These are phyloP conservation scores for Cryphonectria carpinicola DNA, from an alignment of 2,329 filamentous ascomycete genomes.

Conservation along the genomic window DNA sequence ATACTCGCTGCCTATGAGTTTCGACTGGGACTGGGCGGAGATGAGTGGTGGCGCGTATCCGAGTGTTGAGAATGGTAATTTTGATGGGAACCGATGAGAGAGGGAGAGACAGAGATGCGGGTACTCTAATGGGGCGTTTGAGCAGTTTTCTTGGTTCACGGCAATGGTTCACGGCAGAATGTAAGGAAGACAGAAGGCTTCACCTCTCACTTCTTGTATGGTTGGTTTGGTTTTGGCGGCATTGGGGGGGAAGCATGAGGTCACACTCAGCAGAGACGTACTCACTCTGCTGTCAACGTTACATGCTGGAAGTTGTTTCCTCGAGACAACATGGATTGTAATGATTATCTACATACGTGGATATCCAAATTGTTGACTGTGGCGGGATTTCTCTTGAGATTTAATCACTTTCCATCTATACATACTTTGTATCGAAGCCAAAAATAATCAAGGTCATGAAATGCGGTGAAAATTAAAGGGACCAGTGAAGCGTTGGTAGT, in stretches of 20 bases:
- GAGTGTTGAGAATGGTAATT: slow-evolving; percentile 65
- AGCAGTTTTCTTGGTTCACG: neutral
- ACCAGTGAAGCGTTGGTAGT: neutral
- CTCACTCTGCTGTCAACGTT: neutral
- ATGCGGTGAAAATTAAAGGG: neutral
- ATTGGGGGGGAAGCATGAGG: neutral
- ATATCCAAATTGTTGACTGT: neutral
- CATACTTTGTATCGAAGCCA: neutral
- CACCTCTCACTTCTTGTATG: neutral
- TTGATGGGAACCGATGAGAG: slow-evolving; percentile 36
- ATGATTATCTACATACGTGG: neutral
- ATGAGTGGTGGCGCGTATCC: slow-evolving; percentile 69
- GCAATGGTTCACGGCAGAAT: neutral
- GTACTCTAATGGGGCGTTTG: neutral
- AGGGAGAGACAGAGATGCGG: neutral
- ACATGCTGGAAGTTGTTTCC: neutral
- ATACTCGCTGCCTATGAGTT: slow-evolving; percentile 93
- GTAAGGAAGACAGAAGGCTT: neutral
- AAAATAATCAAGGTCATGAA: neutral
- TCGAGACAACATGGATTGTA: neutral
- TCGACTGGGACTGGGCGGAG: slow-evolving; percentile 84
- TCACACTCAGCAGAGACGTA: neutral
- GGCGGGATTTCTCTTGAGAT: neutral
- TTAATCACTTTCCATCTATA: neutral
- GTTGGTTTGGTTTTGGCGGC: neutral